Evolutionary conservation across 306 rosid genomes (phyloP).

Genomic region (Prunus persica): Prunus_persica_NCBIv2 NC_034011.1:5434501-5435000

Average conservation of each 20-base stretch:
- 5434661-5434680: conserved; percentile 4
- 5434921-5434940: conserved; percentile 71
- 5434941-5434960: conserved; percentile 63
- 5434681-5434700: conserved; percentile 47
- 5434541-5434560: conserved; percentile 75
- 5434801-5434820: conserved; percentile 8
- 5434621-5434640: neutral
- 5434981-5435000: neutral
- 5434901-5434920: conserved; percentile 66
- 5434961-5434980: conserved; percentile 2
- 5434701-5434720: conserved; percentile 70
- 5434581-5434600: conserved; percentile 76
- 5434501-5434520: conserved; percentile 78
- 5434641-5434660: neutral
- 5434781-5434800: neutral
- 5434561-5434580: conserved; percentile 91
- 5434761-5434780: conserved; percentile 1
- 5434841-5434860: conserved; percentile 87
- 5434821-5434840: neutral
- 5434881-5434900: conserved; percentile 62
- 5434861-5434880: conserved; percentile 86
- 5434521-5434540: conserved; percentile 63
- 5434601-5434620: neutral
- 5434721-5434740: conserved; percentile 73
- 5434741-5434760: conserved; percentile 74